These are phyloP conservation scores for Ophioceras dolichostomum DNA, from an alignment of 2,329 filamentous ascomycete genomes.

Conservation along the genomic window DNA sequence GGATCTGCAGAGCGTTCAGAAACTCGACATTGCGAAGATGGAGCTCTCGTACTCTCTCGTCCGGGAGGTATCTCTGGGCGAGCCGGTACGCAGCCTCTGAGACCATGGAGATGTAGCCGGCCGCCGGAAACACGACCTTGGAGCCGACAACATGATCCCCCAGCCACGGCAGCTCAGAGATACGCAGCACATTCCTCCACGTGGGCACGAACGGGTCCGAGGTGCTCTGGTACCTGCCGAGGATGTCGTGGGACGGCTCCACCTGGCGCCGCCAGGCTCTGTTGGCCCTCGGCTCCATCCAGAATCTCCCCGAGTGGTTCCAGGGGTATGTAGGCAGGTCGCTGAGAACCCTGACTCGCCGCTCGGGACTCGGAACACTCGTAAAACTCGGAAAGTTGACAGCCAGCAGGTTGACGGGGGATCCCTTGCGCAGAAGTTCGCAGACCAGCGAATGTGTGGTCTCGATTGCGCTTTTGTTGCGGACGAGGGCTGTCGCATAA, in stretches of 20 bases:
- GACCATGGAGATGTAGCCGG: constrained; percentile 24
- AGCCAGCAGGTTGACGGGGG: constrained; percentile 3
- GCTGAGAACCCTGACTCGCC: constrained; percentile 17
- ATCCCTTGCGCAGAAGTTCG: constrained; percentile 4
- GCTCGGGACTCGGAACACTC: too few species aligned
- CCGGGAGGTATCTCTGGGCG: too few species aligned
- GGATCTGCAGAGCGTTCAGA: too few species aligned
- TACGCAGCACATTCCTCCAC: constrained; percentile 15
- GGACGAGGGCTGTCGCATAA: constrained; percentile 6
- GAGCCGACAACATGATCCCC: constrained; percentile 16
- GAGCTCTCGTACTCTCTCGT: too few species aligned
- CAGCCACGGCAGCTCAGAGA: constrained; percentile 20
- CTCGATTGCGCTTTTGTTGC: constrained; percentile 8
- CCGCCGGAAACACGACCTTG: constrained; percentile 21
- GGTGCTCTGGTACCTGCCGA: constrained; percentile 17
- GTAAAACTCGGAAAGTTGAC: constrained; percentile 9
- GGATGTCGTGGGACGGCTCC: constrained; percentile 22
- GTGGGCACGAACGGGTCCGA: constrained; percentile 5
- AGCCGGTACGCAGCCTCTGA: constrained; percentile 20
- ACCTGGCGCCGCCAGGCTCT: constrained; percentile 14
- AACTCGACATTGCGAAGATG: too few species aligned
- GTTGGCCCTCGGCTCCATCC: constrained; percentile 24
- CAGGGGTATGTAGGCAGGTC: constrained; percentile 32
- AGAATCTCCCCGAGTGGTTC: constrained; percentile 26
- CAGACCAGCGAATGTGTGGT: constrained; percentile 8